Base-by-base conservation (phyloP, 2,329 filamentous ascomycete genomes). In the Fusarium dlaminii region DNA sequence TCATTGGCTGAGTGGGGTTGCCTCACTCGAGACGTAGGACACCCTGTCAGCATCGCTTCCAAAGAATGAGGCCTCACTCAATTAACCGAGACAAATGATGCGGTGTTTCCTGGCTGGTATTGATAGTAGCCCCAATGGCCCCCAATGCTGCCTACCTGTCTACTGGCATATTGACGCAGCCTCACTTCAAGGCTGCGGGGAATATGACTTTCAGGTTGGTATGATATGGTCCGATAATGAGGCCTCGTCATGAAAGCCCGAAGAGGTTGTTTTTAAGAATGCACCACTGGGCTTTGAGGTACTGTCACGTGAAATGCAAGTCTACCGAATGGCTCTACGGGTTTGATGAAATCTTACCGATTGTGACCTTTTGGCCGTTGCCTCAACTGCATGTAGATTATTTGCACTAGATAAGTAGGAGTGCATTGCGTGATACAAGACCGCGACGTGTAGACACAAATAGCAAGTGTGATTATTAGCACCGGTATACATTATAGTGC, bases 231-330 rank as follows among this genome's bases (percentile, higher is more conserved):
- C 10, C 12, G 34, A 12, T 4, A 6, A 17, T 9, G 5, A 37
- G 18, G 5, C 4, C 3, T 13, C 8, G 22, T 6, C 10, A 29
- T 36, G 8, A 9, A 29, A 18, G 11, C 7, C 18, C 3, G 5
- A n/a, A 18, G 8, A 2, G 6, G 12, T 6, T 17, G 17, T 0
- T 37, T 5, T 17, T 18, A 8, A 27, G 13, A 54, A 27, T 37
- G 5, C 5, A 20, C 6, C 0, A 14, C 2, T 17, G 11, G 8
- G 11, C 24, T 17, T 3, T 6, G 1, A 13, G 13, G 14, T 17
- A 5, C 2, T 10, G 14, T 29, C 11, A 12, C 7, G 0, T 3
- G 0, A 14, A 17, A 13, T 12, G 13, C 3, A 17, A 54, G 13
- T 27, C 15, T 0, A 2, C 30, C 17, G n/a, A 52, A 20, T 12